Percentiles rank a stretch among this genome's conserved stretches.
Conservation (phyloP, 176 grass and related monocot species). For the Cenchrus americanus region DNA sequence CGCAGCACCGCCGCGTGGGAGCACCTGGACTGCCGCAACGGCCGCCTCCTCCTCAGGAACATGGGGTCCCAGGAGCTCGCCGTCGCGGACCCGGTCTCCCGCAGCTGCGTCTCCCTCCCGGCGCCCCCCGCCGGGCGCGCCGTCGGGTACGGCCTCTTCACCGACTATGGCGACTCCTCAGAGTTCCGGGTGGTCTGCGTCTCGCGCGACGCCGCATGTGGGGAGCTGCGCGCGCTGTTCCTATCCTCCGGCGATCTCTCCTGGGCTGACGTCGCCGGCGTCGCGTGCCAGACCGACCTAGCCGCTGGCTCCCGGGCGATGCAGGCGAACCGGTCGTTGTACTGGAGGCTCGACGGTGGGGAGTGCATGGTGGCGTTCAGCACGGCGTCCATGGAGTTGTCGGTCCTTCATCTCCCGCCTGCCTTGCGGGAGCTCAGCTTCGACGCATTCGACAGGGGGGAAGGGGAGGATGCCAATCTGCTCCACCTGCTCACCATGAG, state of each 20-base stretch:
- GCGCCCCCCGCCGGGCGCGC: not conserved
- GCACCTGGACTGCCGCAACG: conserved; percentile 49
- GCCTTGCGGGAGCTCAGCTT: conserved; percentile 34
- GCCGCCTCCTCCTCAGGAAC: conserved; percentile 33
- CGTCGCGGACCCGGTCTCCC: conserved; percentile 44
- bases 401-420: conserved; percentile 39
- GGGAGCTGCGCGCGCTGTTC: conserved; percentile 24
- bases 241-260: conserved; percentile 36
- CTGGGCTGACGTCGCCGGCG: conserved; percentile 23
- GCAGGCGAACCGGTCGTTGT: conserved; percentile 42
- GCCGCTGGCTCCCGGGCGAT: conserved; percentile 18
- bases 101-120: conserved; percentile 7
- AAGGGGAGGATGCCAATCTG: not conserved
- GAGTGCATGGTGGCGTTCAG: conserved; percentile 31
- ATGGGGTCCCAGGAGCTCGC: not conserved
- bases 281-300: not conserved
- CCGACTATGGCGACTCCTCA: conserved; percentile 41
- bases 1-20: conserved; percentile 20
- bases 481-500: conserved; percentile 50
- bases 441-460: conserved; percentile 37
- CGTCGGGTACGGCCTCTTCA: conserved; percentile 49
- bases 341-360: conserved; percentile 46
- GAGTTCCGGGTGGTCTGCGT: conserved; percentile 39
- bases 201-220: not conserved
- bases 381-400: conserved; percentile 24